Base-by-base conservation (phyloP, 352 stramenopile genomes). In the Thalassiosira livingstoniorum region DNA sequence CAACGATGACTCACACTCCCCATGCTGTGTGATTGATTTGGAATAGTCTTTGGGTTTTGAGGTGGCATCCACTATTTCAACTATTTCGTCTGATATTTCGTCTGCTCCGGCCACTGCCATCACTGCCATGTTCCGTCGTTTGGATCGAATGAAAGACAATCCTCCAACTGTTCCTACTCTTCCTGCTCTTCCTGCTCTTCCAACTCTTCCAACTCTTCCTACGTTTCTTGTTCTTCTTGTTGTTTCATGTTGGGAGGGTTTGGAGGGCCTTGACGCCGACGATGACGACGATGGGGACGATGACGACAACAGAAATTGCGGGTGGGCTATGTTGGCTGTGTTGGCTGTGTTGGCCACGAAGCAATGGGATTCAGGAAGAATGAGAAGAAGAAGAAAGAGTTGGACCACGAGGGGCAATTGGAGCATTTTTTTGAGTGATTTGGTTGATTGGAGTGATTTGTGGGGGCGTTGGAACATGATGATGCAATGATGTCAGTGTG, bases 1-100 rank as follows among this genome's bases (percentile, higher is more conserved):
- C 55, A 81, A 51, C 27, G 73, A 75, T 29, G 60, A 74, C 2
- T 53, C 43, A 53, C 5, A n/a, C 23, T 42, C 42, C 34, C 4
- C 7, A n/a, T 23, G 10, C 25, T 37, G 34, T 43, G 39, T 51
- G 11, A 60, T 69, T 27, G 3, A 27, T 54, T 69, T 43, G 18
- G 21, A 5, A 55, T 29, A n/a, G 37, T 37, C 35, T 47, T 10
- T 27, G 23, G 11, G 11, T 29, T 29, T 60, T 13, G 4, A 4
- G 11, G 10, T n/a, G 11, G 23, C 51, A 27, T 13, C n/a, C n/a
- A n/a, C n/a, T n/a, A n/a, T n/a, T n/a, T n/a, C 7, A 51, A 51
- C 7, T 7, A 18, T 51, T 51, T 47, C 55, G 29, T 13, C 37
- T 3, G 4, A 15, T 7, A 27, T 63, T 63, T 63, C 2, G 27